Evolutionary conservation across 352 stramenopile genomes (phyloP), one percentile per base, ranked within the genome.

Genomic region (Pythium sukuiense): DNA sequence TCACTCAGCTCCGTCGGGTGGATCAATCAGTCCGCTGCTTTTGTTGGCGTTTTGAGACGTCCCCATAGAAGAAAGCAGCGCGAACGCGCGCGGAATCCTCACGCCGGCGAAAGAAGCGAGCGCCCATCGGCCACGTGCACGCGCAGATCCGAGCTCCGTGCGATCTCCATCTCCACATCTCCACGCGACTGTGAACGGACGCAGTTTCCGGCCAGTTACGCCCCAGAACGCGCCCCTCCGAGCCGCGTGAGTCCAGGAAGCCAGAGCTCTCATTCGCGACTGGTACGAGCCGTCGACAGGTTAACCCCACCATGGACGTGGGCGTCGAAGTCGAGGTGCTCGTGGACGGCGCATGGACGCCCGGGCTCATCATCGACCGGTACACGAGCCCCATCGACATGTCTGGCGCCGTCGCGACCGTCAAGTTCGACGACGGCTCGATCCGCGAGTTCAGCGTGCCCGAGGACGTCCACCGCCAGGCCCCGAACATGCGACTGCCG

Each of bases 391-490:
- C 76, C 27, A 82, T 88, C 57, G 77, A 88, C 48, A 57, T 74
- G 7, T 71, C 70, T 0, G 80, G 79, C 39, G 76, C 81, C 13
- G 74, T 92, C 8, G 63, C 80, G 26, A 83, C 81, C 48, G 72
- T 92, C 70, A 85, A 89, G 67, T 83, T 90, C 33, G 76, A 88
- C 55, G 80, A 89, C 67, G 82, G 81, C 46, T 78, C 72, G 16
- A 46, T 88, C 8, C 70, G 56, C 1, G 76, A 92, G 55, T 56
- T 82, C 18, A 72, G 41, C 20, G 83, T 89, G 1, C 69, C 79
- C 0, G 72, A 67, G 13, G 78, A 92, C 63, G 63, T 74, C 32
- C 61, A 59, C 13, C 24, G 65, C 53, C 37, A 73, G 20, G 59
- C 61, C 3, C 48, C 65, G 0, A 65, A 77, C 56, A 72, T 87